phyloP scores from a whole-genome alignment of 2,329 filamentous ascomycete genomes.

The Alternaria sp. region DNA sequence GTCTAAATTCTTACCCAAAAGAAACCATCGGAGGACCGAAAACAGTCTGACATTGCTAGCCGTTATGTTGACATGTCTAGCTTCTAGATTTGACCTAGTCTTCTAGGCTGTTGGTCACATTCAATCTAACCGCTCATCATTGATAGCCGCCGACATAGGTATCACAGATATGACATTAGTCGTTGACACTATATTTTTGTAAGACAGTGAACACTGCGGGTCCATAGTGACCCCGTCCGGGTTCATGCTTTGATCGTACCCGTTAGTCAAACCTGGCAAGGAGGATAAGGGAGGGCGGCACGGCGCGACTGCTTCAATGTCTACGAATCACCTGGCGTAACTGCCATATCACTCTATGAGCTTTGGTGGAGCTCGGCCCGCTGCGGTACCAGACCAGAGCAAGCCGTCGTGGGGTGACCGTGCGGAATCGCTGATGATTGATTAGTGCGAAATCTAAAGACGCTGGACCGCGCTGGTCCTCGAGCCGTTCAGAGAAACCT shows the following conservation, averaged over 20 bases:
- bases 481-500: slow-evolving; percentile 16
- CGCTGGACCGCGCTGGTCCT: slow-evolving; percentile 7
- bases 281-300: slow-evolving; percentile 38
- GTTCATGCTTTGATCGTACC: slow-evolving; percentile 13
- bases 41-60: slow-evolving; percentile 2
- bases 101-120: slow-evolving; percentile 1
- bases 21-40: slow-evolving; percentile 1
- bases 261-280: slow-evolving; percentile 12
- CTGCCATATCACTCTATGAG: slow-evolving; percentile 20
- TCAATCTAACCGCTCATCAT: slow-evolving; percentile 15
- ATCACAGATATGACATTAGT: slow-evolving; percentile 17
- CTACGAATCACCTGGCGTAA: slow-evolving; percentile 39
- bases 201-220: slow-evolving; percentile 9
- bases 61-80: slow-evolving; percentile 2
- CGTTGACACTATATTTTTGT: slow-evolving; percentile 15
- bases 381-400: slow-evolving; percentile 19
- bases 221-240: slow-evolving; percentile 10
- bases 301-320: slow-evolving; percentile 36
- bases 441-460: slow-evolving; percentile 11
- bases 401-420: slow-evolving; percentile 23
- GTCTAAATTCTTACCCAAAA: not conserved
- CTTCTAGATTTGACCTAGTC: slow-evolving; percentile 7
- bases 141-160: slow-evolving; percentile 26
- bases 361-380: slow-evolving; percentile 40
- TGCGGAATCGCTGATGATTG: slow-evolving; percentile 18